Evolutionary conservation across 2,329 filamentous ascomycete genomes (phyloP).

Genomic region (Colletotrichum abscissum): DNA sequence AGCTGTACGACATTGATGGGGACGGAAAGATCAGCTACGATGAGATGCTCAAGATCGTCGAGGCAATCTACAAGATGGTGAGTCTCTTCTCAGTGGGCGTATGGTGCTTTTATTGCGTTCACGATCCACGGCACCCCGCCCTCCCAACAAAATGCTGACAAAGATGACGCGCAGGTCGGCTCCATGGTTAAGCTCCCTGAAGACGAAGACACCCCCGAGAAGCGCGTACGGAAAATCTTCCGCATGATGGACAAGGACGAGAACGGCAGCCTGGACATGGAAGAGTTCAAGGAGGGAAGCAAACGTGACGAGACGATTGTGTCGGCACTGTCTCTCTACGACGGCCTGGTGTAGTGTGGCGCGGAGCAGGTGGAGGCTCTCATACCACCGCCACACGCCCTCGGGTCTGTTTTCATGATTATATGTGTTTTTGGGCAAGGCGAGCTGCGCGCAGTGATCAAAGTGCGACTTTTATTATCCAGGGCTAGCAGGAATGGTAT

Average conservation of each 20-base stretch:
- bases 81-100: slow-evolving; percentile 24
- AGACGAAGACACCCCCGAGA: slow-evolving; percentile 98
- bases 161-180: slow-evolving; percentile 74
- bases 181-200: slow-evolving; percentile 99
- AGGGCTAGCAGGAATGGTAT: slow-evolving; percentile 29
- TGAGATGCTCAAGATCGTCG: slow-evolving; percentile 98
- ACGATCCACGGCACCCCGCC: not conserved
- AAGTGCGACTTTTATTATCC: slow-evolving; percentile 25
- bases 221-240: slow-evolving; percentile 98
- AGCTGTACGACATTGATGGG: slow-evolving; percentile 98
- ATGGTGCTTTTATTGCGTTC: not conserved
- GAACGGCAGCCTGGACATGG: slow-evolving; percentile 95
- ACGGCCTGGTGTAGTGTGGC: slow-evolving; percentile 80
- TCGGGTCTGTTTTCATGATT: slow-evolving; percentile 1
- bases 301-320: slow-evolving; percentile 99
- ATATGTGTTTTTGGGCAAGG: slow-evolving; percentile 18
- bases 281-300: slow-evolving; percentile 99
- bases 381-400: not conserved
- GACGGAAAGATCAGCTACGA: slow-evolving; percentile 99
- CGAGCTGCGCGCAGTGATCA: slow-evolving; percentile 25
- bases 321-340: slow-evolving; percentile 94
- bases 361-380: not conserved
- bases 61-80: slow-evolving; percentile 99
- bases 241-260: slow-evolving; percentile 99
- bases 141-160: slow-evolving; percentile 6